Percentiles rank a stretch among this genome's conserved stretches.
Evolutionary conservation across 495 filamentous ascomycete species (phyloP).

Genomic region (Bombardia bombarda): DNA sequence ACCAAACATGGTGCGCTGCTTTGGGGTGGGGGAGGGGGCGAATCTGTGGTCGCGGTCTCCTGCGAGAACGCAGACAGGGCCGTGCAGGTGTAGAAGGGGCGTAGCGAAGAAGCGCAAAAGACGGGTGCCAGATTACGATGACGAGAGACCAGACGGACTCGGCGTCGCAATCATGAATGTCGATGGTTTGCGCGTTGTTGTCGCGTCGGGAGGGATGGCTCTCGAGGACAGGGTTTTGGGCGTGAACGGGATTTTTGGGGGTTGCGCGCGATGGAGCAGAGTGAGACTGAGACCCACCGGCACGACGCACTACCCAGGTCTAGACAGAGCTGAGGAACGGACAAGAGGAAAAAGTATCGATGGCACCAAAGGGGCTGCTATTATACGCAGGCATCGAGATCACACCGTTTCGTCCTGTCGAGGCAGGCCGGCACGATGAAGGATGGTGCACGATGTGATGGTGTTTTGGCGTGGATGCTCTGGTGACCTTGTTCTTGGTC

Average conservation of each 20-base stretch:
- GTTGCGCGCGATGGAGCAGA: slow-evolving; percentile 2
- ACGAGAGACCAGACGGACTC: background rate
- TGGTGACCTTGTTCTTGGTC: slow-evolving; percentile 9
- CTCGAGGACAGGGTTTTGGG: slow-evolving; percentile 4
- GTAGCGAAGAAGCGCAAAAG: background rate
- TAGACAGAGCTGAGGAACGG: background rate
- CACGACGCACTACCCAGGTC: background rate
- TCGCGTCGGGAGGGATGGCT: slow-evolving; percentile 2
- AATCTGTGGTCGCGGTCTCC: slow-evolving; percentile 24
- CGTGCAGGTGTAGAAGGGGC: background rate
- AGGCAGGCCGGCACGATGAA: slow-evolving; percentile 11
- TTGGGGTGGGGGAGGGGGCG: too few relatives aligned
- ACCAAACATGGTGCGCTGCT: slow-evolving; percentile 24
- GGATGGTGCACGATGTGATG: slow-evolving; percentile 7
- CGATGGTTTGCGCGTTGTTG: slow-evolving; percentile 5
- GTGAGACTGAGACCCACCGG: background rate
- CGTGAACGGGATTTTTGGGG: slow-evolving; percentile 9
- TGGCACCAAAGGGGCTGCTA: slow-evolving; percentile 8
- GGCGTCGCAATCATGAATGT: too few relatives aligned
- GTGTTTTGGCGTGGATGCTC: slow-evolving; percentile 8
- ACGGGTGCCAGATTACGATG: background rate
- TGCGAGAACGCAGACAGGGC: background rate
- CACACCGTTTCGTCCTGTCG: slow-evolving; percentile 5
- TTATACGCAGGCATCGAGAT: slow-evolving; percentile 14
- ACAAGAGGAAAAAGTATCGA: slow-evolving; percentile 3